These are phyloP conservation scores for Phytophthora meadii DNA, from an alignment of 352 stramenopile species.

Conservation along the genomic window DNA sequence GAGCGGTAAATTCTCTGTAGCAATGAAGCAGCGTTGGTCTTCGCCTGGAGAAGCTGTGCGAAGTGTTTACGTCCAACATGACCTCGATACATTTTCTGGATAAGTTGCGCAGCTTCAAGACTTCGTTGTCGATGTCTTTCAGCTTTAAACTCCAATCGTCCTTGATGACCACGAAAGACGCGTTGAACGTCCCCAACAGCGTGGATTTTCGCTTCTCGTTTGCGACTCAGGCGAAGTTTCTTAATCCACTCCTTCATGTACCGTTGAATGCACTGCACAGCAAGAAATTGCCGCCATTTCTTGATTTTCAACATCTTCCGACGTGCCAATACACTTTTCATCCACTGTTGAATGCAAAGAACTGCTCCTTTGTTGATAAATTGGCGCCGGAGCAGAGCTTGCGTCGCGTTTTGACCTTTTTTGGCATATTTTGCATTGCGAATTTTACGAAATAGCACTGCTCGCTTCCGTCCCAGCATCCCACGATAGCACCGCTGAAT, in stretches of 20 bases:
- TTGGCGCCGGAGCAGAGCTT: slow-evolving; percentile 55
- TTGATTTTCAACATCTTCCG: slow-evolving; percentile 52
- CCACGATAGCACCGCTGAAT: slow-evolving; percentile 66
- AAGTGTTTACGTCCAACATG: slow-evolving; percentile 39
- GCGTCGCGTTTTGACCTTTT: slow-evolving; percentile 60
- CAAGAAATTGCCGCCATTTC: slow-evolving; percentile 51
- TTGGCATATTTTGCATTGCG: slow-evolving; percentile 52
- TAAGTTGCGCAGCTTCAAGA: slow-evolving; percentile 32
- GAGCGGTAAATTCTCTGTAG: slow-evolving; percentile 59
- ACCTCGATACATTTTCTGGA: slow-evolving; percentile 49
- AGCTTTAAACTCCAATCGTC: slow-evolving; percentile 35
- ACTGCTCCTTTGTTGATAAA: slow-evolving; percentile 56
- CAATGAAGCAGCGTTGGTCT: slow-evolving; percentile 41
- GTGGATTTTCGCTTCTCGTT: slow-evolving; percentile 45
- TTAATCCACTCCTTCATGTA: slow-evolving; percentile 64
- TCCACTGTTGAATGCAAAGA: slow-evolving; percentile 58
- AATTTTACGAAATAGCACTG: slow-evolving; percentile 72
- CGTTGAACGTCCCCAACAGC: slow-evolving; percentile 52
- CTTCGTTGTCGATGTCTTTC: slow-evolving; percentile 40
- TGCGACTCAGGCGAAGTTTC: slow-evolving; percentile 36
- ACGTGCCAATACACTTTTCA: slow-evolving; percentile 48
- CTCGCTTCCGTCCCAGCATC: slow-evolving; percentile 55
- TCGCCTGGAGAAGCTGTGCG: slow-evolving; percentile 34
- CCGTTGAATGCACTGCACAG: slow-evolving; percentile 54
- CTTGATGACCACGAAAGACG: slow-evolving; percentile 50